Conservation (phyloP, 202 grass and related monocot species). For the Eragrostis tef region DNA sequence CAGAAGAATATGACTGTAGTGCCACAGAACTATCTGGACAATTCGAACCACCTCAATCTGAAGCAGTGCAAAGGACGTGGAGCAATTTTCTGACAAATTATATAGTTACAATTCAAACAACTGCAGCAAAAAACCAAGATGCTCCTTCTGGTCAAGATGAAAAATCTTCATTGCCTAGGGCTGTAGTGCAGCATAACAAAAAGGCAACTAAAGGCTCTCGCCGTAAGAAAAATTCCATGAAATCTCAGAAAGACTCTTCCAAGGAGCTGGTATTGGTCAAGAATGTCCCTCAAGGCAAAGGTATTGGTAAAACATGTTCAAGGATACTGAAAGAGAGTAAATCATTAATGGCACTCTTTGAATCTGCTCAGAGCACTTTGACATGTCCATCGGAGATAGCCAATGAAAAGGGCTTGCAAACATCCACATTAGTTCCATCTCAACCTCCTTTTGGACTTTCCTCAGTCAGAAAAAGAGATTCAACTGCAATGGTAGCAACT, state of each 20-base stretch:
- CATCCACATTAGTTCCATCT: conserved; percentile 19
- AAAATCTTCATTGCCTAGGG: conserved; percentile 13
- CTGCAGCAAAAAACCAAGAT: neutral
- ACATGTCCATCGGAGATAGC: conserved; percentile 27
- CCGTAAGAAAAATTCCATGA: conserved; percentile 15
- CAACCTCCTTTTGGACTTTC: neutral
- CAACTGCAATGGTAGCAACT: conserved; percentile 26
- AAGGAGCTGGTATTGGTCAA: conserved; percentile 22
- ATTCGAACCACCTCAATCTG: conserved; percentile 15
- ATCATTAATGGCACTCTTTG: conserved; percentile 42
- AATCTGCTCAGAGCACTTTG: conserved; percentile 30
- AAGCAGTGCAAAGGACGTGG: conserved; percentile 33
- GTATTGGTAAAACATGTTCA: conserved; percentile 26
- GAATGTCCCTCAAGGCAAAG: neutral
- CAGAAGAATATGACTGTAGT: conserved; percentile 41
- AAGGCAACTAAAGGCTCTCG: conserved; percentile 30
- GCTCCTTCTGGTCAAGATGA: conserved; percentile 36
- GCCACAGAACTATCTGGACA: conserved; percentile 15
- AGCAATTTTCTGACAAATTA: conserved; percentile 45
- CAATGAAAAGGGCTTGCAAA: conserved; percentile 30
- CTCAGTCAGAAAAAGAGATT: conserved; percentile 30
- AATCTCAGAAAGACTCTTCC: conserved; percentile 25
- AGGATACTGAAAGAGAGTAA: conserved; percentile 41
- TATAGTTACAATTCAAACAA: conserved; percentile 41
- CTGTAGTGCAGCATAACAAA: conserved; percentile 28